Percentiles rank a stretch among this genome's conserved stretches.
Evolutionary conservation across 768 basidiomycete species (phyloP).

Genomic region (Auricularia sp.): DNA sequence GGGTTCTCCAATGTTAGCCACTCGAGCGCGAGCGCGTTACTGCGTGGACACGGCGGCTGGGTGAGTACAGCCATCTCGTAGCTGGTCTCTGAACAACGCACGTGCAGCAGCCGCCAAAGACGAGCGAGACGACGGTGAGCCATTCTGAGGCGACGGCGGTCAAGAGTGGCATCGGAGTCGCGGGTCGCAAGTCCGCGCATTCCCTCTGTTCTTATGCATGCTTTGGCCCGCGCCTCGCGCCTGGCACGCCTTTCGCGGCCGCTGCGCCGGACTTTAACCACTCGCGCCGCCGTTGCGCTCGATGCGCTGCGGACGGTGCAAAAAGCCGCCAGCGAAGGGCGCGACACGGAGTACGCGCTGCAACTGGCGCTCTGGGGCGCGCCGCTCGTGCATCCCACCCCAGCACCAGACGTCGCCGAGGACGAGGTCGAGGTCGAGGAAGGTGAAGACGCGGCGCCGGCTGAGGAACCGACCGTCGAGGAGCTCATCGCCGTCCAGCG

Average conservation of each 20-base stretch:
- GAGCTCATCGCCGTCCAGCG: not conserved
- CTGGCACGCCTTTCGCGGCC: not conserved
- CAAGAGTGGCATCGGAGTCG: not conserved
- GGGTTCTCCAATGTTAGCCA: constrained; percentile 59
- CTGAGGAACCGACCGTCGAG: not conserved
- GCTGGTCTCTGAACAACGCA: constrained; percentile 16
- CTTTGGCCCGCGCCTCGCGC: not conserved
- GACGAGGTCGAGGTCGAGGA: not conserved
- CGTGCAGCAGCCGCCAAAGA: constrained; percentile 91
- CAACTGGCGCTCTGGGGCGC: not conserved
- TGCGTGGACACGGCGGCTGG: constrained; percentile 16
- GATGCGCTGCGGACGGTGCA: not conserved
- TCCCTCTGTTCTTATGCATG: not conserved
- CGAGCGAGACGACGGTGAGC: constrained; percentile 55
- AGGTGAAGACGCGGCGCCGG: not conserved
- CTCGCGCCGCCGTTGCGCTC: not conserved
- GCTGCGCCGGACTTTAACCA: not conserved
- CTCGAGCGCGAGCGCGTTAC: constrained; percentile 73
- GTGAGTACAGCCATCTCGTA: constrained; percentile 1
- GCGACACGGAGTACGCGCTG: not conserved
- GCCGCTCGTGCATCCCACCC: not conserved
- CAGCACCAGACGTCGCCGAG: not conserved
- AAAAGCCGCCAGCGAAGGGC: not conserved
- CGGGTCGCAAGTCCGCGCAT: not conserved
- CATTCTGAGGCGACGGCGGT: constrained; percentile 29